Base-by-base conservation (phyloP, 345 rosid species). In the Camelina sativa region DNA sequence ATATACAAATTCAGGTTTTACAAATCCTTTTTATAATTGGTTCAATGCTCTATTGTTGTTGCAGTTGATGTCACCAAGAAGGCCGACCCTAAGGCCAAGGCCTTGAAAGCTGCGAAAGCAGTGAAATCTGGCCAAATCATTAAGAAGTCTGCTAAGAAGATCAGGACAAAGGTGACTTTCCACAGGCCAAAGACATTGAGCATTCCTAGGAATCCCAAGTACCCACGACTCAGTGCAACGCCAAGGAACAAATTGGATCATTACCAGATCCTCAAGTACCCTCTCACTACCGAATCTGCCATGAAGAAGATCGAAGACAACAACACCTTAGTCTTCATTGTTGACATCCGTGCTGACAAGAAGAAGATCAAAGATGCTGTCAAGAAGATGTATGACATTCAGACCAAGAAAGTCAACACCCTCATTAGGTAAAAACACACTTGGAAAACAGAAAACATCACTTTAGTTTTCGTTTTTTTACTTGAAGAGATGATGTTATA, bases 281-380 rank as follows among this genome's bases (percentile, higher is more conserved):
- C 91, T 8, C 84, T 87, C 57, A 87, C 91, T 2, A 85, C 91
- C 0, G 86, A 87, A 57, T 87, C 89, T 0, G 91, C 91, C 7
- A 87, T 87, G 89, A 86, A 87, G 76, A 87, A 87, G 80, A 86
- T 87, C 5, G 88, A 87, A 60, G 89, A 87, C 54, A 87, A 84
- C 85, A 87, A 83, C 79, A 87, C 91, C 15, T 62, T 87, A 50
- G 89, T 86, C 11, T 87, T 79, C 71, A 79, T 79, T 32, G 91
- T 87, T n/a, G 89, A 87, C 66, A 73, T 85, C 54, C 84, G 86
- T 67, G 89, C 91, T 28, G 86, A 82, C 84, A 85, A 87, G 86
- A 87, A 87, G 79, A 85, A 85, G 82, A 87, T 87, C 40, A 86
- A 84, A 75, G 84, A 69, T 76, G 91, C 92, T 11, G 89, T 87